Conservation (phyloP, 495 filamentous ascomycete species). For the Neurospora africana region DNA sequence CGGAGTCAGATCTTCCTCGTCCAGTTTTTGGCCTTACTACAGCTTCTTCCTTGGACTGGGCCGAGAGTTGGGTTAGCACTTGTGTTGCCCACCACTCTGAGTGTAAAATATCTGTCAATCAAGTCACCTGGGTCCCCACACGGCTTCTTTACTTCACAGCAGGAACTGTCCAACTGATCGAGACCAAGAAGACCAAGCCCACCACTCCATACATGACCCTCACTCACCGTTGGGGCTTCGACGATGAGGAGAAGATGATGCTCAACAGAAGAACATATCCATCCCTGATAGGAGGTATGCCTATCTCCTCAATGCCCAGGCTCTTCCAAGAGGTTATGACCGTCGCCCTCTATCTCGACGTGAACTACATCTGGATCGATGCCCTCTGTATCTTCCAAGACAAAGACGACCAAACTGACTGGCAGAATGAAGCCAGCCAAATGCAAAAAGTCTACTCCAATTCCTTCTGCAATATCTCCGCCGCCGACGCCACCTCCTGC, state of each 20-base stretch:
- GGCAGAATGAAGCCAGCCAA: neutral
- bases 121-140: neutral
- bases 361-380: conserved; percentile 20
- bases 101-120: neutral
- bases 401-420: neutral
- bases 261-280: neutral
- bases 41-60: neutral
- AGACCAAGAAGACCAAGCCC: neutral
- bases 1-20: neutral
- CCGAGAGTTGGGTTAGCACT: neutral
- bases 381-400: conserved; percentile 5
- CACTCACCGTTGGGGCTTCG: conserved; percentile 1
- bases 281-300: neutral
- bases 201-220: neutral
- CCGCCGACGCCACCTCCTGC: neutral
- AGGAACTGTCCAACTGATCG: neutral
- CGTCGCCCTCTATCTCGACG: neutral
- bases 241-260: neutral
- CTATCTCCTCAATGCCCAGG: neutral
- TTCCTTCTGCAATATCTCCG: conserved; percentile 2
- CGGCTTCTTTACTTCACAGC: neutral
- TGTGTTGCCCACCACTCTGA: neutral
- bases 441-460: conserved; percentile 2
- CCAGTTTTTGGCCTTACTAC: neutral
- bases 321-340: conserved; percentile 1